Evolutionary conservation across 768 basidiomycete species (phyloP).

Genomic region (Termitomyces eurrhizus): DNA sequence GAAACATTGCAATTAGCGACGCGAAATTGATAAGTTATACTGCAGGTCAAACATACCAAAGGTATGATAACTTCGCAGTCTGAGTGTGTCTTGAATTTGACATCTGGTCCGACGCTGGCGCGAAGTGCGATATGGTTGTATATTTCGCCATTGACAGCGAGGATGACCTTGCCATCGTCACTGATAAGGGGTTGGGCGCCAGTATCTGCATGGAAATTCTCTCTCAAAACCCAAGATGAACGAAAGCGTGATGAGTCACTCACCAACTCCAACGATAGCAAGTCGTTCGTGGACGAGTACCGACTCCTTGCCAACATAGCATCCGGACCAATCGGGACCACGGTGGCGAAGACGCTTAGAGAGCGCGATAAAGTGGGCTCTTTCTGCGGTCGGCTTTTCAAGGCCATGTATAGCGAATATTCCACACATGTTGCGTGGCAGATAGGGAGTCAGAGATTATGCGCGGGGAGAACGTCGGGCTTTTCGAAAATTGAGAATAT

Average conservation of each 20-base stretch:
- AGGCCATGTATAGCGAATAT: slow-evolving; percentile 85
- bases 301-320: slow-evolving; percentile 76
- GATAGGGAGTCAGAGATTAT: slow-evolving; percentile 10
- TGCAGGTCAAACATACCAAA: slow-evolving; percentile 51
- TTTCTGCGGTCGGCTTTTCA: slow-evolving; percentile 62
- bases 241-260: slow-evolving; percentile 23
- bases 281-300: slow-evolving; percentile 94
- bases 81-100: slow-evolving; percentile 93
- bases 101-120: slow-evolving; percentile 53
- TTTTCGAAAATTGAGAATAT: slow-evolving; percentile 10
- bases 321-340: slow-evolving; percentile 99
- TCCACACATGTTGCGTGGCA: slow-evolving; percentile 69
- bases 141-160: slow-evolving; percentile 98
- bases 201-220: slow-evolving; percentile 54
- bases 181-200: slow-evolving; percentile 94
- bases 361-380: slow-evolving; percentile 74
- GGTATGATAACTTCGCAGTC: slow-evolving; percentile 98
- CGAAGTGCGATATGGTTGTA: slow-evolving; percentile 93
- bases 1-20: slow-evolving; percentile 5
- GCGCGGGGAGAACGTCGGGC: slow-evolving; percentile 7
- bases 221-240: neutral
- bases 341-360: slow-evolving; percentile 91
- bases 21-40: neutral
- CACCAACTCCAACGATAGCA: slow-evolving; percentile 97
- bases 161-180: slow-evolving; percentile 76